These are phyloP conservation scores for Chaetomiaceae sp. DNA, from an alignment of 2,329 filamentous ascomycete species.

Conservation along the genomic window DNA sequence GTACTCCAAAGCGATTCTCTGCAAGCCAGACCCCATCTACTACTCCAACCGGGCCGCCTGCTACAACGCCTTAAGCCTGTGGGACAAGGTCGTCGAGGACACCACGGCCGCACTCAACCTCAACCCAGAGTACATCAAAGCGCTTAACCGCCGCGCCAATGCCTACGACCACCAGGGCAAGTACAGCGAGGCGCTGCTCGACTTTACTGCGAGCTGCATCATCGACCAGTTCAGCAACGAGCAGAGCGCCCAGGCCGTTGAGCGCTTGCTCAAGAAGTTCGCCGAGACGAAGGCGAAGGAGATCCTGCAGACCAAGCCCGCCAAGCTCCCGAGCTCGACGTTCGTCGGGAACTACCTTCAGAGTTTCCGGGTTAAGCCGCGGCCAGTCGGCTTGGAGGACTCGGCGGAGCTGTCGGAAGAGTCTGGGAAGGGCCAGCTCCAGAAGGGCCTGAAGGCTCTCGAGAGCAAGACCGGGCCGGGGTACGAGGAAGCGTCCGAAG, in stretches of 20 bases:
- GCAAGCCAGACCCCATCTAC: constrained; percentile 95
- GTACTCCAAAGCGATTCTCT: constrained; percentile 92
- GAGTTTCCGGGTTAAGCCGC: constrained; percentile 82
- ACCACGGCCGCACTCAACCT: constrained; percentile 91
- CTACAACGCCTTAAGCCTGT: constrained; percentile 87
- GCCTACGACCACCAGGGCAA: constrained; percentile 90
- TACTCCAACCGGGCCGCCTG: constrained; percentile 98
- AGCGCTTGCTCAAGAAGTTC: constrained; percentile 92
- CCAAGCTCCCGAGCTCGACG: constrained; percentile 88
- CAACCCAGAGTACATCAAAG: constrained; percentile 95
- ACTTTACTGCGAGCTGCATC: constrained; percentile 98
- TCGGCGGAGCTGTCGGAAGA: constrained; percentile 69
- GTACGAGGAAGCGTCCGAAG: constrained; percentile 79
- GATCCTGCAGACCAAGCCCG: constrained; percentile 77
- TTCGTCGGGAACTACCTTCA: constrained; percentile 99
- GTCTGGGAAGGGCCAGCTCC: constrained; percentile 78
- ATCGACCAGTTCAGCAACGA: constrained; percentile 97
- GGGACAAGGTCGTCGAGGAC: constrained; percentile 95
- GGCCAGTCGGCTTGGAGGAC: constrained; percentile 78
- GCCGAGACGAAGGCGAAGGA: constrained; percentile 89
- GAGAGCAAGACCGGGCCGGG: constrained; percentile 82
- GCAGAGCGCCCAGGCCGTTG: constrained; percentile 78
- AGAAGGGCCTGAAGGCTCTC: constrained; percentile 74
- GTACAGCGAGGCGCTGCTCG: constrained; percentile 89
- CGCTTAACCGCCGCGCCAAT: constrained; percentile 90